Base-by-base conservation (phyloP, 352 stramenopile genomes). In the Globisporangium orthogonon region DNA sequence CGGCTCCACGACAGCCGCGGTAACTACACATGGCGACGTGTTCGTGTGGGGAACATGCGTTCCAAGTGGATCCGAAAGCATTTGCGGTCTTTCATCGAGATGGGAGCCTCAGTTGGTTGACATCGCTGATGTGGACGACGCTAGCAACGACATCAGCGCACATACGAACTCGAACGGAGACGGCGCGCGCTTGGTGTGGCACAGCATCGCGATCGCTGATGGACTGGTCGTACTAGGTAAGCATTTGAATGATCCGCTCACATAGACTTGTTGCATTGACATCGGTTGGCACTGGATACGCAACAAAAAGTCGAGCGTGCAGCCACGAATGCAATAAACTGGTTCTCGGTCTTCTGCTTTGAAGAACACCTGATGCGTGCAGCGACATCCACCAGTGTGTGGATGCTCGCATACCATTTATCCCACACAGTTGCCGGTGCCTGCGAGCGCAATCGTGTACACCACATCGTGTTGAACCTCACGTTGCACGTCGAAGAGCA, bases 131-230 rank as follows among this genome's bases (percentile, higher is more conserved):
- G 37, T n/a, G 18, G 28, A 35, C 3, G 41, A 52, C 3, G 50
- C 33, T 29, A 50, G 31, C 15, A 41, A 52, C 6, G 28, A 43
- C 14, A 41, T 23, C 15, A 23, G 43, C 30, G 14, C 14, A 9
- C 7, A 39, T 7, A 35, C 23, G 17, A 41, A 59, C 33, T 0
- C 33, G 33, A 37, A 9, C 33, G 4, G 33, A 9, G 33, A 37
- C 33, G 33, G 33, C 33, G 33, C 33, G 30, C 18, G 6, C 11
- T 18, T 62, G 17, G 43, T 61, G 30, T 84, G 70, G 71, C 62
- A 76, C 9, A 69, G 58, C 39, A 70, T 87, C 11, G 70, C 70
- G 5, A 69, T 87, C 50, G 74, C 76, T 3, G 65, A 70, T 37
- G 76, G 76, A 13, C 54, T 87, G 17, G 52, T 83, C 7, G 37